These are phyloP conservation scores for Arthrobotrys megalospora DNA, from an alignment of 2,329 filamentous ascomycete species.

Conservation along the genomic window DNA sequence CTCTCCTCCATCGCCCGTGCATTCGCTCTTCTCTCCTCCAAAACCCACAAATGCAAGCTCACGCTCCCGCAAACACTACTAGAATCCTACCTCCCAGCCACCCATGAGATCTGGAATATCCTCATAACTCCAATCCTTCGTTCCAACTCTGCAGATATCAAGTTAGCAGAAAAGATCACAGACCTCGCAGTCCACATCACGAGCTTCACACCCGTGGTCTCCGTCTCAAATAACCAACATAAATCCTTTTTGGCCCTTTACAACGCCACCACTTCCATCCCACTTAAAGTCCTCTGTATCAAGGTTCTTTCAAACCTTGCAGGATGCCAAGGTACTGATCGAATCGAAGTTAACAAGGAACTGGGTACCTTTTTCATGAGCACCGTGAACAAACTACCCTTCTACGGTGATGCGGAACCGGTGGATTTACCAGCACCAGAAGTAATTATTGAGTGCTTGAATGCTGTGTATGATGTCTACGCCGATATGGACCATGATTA, in stretches of 20 bases:
- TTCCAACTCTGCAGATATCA: slow-evolving; percentile 75
- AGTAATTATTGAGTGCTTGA: slow-evolving; percentile 76
- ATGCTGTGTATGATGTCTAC: slow-evolving; percentile 79
- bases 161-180: slow-evolving; percentile 75
- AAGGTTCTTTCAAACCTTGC: slow-evolving; percentile 45
- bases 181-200: slow-evolving; percentile 78
- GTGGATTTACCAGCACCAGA: slow-evolving; percentile 70
- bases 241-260: slow-evolving; percentile 77
- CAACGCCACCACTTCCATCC: slow-evolving; percentile 68
- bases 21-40: slow-evolving; percentile 61
- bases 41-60: slow-evolving; percentile 43
- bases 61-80: slow-evolving; percentile 68
- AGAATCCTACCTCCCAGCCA: slow-evolving; percentile 74
- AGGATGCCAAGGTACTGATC: slow-evolving; percentile 69
- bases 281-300: slow-evolving; percentile 49
- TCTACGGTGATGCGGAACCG: slow-evolving; percentile 28
- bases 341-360: slow-evolving; percentile 73
- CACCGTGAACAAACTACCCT: slow-evolving; percentile 71
- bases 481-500: slow-evolving; percentile 74
- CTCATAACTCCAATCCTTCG: slow-evolving; percentile 74
- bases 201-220: slow-evolving; percentile 68
- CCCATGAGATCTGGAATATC: slow-evolving; percentile 73
- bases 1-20: slow-evolving; percentile 80
- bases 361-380: slow-evolving; percentile 76
- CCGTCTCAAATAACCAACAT: slow-evolving; percentile 70